phyloP scores from a whole-genome alignment of 2,329 filamentous ascomycete species.

The Phialophora chinensis region DNA sequence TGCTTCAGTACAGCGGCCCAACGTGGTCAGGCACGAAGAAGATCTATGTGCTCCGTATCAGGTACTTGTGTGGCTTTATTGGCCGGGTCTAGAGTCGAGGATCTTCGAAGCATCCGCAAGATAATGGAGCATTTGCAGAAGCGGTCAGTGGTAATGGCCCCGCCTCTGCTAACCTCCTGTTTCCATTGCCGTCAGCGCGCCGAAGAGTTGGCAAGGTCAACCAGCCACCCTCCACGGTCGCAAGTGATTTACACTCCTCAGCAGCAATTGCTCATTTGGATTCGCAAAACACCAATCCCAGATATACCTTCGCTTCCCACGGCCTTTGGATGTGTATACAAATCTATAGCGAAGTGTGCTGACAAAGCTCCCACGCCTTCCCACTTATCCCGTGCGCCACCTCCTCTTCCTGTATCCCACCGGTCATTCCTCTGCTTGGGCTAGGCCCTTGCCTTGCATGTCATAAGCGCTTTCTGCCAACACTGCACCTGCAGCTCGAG shows the following conservation, averaged over 20 bases:
- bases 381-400: slow-evolving; percentile 9
- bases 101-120: slow-evolving; percentile 8
- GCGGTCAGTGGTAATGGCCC: slow-evolving; percentile 16
- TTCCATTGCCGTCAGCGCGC: not conserved
- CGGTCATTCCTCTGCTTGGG: slow-evolving; percentile 16
- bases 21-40: slow-evolving; percentile 1
- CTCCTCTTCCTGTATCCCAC: slow-evolving; percentile 11
- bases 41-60: not conserved
- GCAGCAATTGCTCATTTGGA: not conserved
- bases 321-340: not conserved
- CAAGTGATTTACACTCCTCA: not conserved
- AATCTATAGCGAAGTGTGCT: slow-evolving; percentile 1
- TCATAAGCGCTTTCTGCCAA: slow-evolving; percentile 31
- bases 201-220: slow-evolving; percentile 2
- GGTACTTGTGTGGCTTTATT: not conserved
- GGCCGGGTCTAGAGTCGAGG: slow-evolving; percentile 9
- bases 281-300: not conserved
- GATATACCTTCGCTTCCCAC: slow-evolving; percentile 1
- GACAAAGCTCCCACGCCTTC: slow-evolving; percentile 19
- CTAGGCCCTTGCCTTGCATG: slow-evolving; percentile 26
- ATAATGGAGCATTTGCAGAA: slow-evolving; percentile 2
- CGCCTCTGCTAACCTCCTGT: slow-evolving; percentile 6
- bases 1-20: not conserved
- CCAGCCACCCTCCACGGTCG: not conserved
- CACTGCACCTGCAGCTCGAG: slow-evolving; percentile 26